Evolutionary conservation across 1,284 basidiomycete species (phyloP).

Genomic region (Mycena sp.): DNA sequence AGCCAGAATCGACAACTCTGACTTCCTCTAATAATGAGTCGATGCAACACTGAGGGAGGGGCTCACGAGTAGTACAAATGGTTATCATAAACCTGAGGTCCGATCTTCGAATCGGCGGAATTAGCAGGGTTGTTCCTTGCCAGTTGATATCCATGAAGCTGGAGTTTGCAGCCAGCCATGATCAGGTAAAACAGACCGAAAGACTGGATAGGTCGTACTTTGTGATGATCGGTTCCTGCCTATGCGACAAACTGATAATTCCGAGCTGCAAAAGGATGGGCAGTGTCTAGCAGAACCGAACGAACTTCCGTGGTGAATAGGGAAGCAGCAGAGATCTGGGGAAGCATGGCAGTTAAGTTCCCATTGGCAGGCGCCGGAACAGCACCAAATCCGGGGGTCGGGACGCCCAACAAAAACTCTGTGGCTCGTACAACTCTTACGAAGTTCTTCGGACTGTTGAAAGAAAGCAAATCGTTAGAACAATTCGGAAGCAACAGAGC

Average conservation of each 20-base stretch:
- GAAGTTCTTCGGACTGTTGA: conserved; percentile 75
- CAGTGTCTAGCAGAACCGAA: conserved; percentile 55
- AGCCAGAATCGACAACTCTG: too few species aligned
- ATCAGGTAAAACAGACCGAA: neutral
- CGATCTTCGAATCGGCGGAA: conserved; percentile 71
- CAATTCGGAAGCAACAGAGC: too few species aligned
- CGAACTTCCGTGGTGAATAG: conserved; percentile 57
- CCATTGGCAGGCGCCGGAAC: too few species aligned
- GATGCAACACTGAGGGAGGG: too few species aligned
- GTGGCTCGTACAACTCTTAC: conserved; percentile 72
- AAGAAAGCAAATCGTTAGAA: too few species aligned
- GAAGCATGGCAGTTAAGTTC: conserved; percentile 56
- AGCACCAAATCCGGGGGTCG: too few species aligned
- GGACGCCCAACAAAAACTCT: too few species aligned
- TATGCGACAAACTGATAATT: too few species aligned
- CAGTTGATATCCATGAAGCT: conserved; percentile 85
- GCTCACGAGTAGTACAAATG: too few species aligned
- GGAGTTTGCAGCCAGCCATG: too few species aligned
- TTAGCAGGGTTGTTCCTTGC: conserved; percentile 76
- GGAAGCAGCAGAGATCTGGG: conserved; percentile 35
- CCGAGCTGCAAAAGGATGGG: conserved; percentile 60
- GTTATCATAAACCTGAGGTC: too few species aligned
- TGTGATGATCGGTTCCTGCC: conserved; percentile 53
- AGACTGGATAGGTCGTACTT: conserved; percentile 55
- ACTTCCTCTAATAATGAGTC: too few species aligned